A percentile compares a stretch with the other conserved stretches of the same genome.
Conservation (phyloP, 108 stramenopile species). For the Nitzschia sp. region DNA sequence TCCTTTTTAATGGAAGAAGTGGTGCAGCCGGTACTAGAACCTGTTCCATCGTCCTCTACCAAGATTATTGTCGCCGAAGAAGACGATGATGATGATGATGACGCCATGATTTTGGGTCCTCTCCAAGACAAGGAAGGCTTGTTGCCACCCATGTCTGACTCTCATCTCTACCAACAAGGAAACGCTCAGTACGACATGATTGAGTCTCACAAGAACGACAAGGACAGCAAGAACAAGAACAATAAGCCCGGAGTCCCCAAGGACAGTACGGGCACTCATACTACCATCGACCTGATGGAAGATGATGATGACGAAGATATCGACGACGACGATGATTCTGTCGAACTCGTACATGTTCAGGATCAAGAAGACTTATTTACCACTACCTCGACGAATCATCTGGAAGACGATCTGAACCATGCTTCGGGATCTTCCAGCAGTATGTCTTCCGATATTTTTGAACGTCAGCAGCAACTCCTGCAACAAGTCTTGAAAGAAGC, state of each 20-base stretch:
- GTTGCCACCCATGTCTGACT: slow-evolving; percentile 15
- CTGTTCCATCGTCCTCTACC: too few species aligned
- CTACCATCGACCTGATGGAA: neutral
- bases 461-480: slow-evolving; percentile 17
- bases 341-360: neutral
- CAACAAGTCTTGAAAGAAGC: slow-evolving; percentile 18
- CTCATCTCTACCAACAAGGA: slow-evolving; percentile 5
- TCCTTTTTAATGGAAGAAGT: neutral
- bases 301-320: neutral
- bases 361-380: neutral
- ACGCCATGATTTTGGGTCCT: slow-evolving; percentile 11
- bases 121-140: slow-evolving; percentile 11
- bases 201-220: neutral
- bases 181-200: slow-evolving; percentile 8
- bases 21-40: neutral
- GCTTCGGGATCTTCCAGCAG: too few species aligned
- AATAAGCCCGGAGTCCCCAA: neutral
- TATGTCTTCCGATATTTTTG: too few species aligned
- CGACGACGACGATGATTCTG: neutral
- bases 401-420: neutral
- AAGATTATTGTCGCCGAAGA: too few species aligned
- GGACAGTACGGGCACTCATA: neutral
- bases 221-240: neutral
- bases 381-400: neutral
- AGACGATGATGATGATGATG: neutral